Percentiles rank a stretch among this genome's conserved stretches.
These are phyloP conservation scores for Raphanus hybrid DNA, from an alignment of 441 rosid genomes.

Conservation along the genomic window DNA sequence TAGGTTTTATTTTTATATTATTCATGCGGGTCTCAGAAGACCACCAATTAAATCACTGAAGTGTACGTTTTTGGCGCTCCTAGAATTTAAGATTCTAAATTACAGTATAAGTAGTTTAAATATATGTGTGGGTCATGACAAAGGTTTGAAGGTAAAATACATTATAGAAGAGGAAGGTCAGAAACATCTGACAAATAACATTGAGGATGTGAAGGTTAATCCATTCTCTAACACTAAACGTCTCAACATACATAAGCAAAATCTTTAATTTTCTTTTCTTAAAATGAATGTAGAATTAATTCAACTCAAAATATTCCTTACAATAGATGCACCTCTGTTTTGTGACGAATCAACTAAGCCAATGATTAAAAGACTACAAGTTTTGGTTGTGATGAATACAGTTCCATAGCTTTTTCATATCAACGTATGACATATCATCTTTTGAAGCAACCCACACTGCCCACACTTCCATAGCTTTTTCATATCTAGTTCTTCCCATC, in stretches of 20 bases:
- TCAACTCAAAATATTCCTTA: neutral
- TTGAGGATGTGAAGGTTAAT: neutral
- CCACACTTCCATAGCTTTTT: neutral
- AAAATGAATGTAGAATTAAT: neutral
- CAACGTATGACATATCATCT: neutral
- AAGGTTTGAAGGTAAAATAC: neutral
- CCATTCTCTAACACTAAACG: neutral
- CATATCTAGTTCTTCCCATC: neutral
- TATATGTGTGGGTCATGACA: neutral
- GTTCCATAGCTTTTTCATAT: neutral
- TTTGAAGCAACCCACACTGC: neutral
- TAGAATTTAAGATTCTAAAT: neutral
- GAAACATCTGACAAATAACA: neutral
- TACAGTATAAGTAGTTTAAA: neutral
- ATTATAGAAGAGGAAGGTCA: neutral
- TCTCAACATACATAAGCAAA: neutral
- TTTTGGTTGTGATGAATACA: neutral
- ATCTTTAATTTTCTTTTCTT: neutral
- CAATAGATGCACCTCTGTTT: neutral
- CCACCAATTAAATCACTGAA: slow-evolving; percentile 11
- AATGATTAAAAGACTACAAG: neutral
- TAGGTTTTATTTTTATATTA: neutral
- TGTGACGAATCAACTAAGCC: neutral
- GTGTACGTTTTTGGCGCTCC: slow-evolving; percentile 12
- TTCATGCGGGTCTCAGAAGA: slow-evolving; percentile 16